Percentiles rank a stretch among this genome's conserved stretches.
phyloP scores from a whole-genome alignment of 2,329 filamentous ascomycete species.

The Dactylonectria estremocensis region DNA sequence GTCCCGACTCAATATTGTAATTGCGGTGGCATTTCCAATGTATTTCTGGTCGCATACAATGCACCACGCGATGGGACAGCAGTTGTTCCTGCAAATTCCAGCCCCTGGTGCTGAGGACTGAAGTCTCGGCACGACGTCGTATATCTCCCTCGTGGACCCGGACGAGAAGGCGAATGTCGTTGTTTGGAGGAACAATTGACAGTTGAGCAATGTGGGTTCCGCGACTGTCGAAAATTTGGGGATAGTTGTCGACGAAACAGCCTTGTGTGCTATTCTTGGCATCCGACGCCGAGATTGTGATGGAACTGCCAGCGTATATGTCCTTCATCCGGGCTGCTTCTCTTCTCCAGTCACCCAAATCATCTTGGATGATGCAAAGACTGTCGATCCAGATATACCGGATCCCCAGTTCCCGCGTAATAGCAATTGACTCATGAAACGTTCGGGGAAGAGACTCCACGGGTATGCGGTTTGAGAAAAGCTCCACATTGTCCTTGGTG shows the following conservation, averaged over 20 bases:
- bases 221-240: background rate
- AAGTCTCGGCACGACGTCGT: background rate
- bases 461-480: slow-evolving; percentile 1
- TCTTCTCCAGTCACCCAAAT: slow-evolving; percentile 4
- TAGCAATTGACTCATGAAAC: background rate
- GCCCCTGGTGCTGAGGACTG: slow-evolving; percentile 18
- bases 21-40: slow-evolving; percentile 23
- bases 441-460: background rate
- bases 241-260: slow-evolving; percentile 8
- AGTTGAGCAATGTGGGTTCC: background rate
- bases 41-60: slow-evolving; percentile 29
- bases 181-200: too few species aligned
- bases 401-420: background rate
- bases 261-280: slow-evolving; percentile 16
- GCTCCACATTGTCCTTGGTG: background rate
- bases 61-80: slow-evolving; percentile 15
- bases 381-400: slow-evolving; percentile 24
- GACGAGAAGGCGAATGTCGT: too few species aligned
- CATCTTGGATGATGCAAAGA: slow-evolving; percentile 21
- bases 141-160: background rate
- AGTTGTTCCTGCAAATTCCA: slow-evolving; percentile 26
- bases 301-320: slow-evolving; percentile 17
- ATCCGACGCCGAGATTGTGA: slow-evolving; percentile 30
- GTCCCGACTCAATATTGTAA: slow-evolving; percentile 19
- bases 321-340: slow-evolving; percentile 22